These are phyloP conservation scores for Vitis rotundifolia DNA, from an alignment of 164 flowering plant species.

Conservation along the genomic window DNA sequence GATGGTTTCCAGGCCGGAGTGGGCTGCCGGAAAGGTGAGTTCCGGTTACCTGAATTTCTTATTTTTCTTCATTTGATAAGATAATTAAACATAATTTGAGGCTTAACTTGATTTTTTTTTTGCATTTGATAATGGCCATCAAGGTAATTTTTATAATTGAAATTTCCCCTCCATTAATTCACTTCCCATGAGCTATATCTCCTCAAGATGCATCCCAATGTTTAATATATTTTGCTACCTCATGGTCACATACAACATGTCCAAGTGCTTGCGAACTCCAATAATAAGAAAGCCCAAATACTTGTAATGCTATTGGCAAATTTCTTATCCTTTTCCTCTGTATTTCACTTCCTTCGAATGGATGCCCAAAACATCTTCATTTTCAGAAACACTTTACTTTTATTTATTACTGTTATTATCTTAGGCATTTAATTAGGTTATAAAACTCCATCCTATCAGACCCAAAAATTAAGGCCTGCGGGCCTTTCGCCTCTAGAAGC, in stretches of 20 bases:
- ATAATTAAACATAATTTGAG: no score
- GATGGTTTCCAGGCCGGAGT: conserved; percentile 60
- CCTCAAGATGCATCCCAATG: no score
- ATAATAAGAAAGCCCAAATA: no score
- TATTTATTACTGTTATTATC: conserved; percentile 12
- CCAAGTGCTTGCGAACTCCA: no score
- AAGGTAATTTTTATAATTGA: neutral
- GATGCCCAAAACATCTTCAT: conserved; percentile 13
- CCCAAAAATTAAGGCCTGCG: conserved; percentile 36
- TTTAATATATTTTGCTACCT: no score
- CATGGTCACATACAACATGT: no score
- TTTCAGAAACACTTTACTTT: neutral
- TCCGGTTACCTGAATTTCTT: neutral
- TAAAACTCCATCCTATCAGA: conserved; percentile 19
- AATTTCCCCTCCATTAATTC: no score
- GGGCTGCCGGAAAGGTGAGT: conserved; percentile 69
- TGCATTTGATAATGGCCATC: neutral
- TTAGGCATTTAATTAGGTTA: conserved; percentile 14
- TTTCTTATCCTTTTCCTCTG: no score
- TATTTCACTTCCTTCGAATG: conserved; percentile 10
- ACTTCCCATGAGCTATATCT: no score
- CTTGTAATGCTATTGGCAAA: no score
- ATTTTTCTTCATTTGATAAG: neutral
- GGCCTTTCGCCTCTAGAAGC: no score
- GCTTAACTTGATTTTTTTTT: neutral